Evolutionary conservation across 2,329 filamentous ascomycete genomes (phyloP), one percentile per base, ranked within the genome.

Genomic region (Fusarium penzigii): DNA sequence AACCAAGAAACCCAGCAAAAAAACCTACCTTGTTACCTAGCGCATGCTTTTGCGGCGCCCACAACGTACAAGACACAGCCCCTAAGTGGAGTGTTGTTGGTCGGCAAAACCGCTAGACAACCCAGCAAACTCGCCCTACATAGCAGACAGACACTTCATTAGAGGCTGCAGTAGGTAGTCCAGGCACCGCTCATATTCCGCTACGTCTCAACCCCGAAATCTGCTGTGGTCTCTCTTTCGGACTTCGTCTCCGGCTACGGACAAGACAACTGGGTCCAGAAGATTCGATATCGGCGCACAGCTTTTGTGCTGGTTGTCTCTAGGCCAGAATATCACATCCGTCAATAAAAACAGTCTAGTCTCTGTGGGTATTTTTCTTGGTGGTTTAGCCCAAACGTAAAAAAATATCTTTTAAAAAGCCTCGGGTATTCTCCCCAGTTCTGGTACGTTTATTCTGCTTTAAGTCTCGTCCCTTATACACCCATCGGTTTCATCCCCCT

Each of bases 1-100:
- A 46, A 42, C 39, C 39, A 13, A 38, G 5, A 29, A 42, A 29
- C 39, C 25, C 42, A 52, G 42, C 49, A 40, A 36, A 34, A 36
- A 36, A 20, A 29, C 2, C 10, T 36, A 25, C 20, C 20, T 25
- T 25, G 20, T 36, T 14, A 36, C 10, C 32, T 14, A 36, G 32
- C 32, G 32, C 10, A 12, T 36, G 10, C 13, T 12, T 36, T 36
- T 36, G 32, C 32, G 32, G 32, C 32, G 13, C 3, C 32, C 20
- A 25, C 20, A 25, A 25, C 5, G 20, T 25, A 25, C 20, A 7
- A 25, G 7, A 25, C 20, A 25, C 7, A 25, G 5, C 20, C 20
- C 20, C 20, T 5, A 25, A 25, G 20, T 25, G 4, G 20, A 25
- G 20, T 4, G 20, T 7, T 25, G 20, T 25, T 25, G 20, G 20